phyloP scores from a whole-genome alignment of 1,139 yeast genomes.

The Magnusiomyces suaveolens region DNA sequence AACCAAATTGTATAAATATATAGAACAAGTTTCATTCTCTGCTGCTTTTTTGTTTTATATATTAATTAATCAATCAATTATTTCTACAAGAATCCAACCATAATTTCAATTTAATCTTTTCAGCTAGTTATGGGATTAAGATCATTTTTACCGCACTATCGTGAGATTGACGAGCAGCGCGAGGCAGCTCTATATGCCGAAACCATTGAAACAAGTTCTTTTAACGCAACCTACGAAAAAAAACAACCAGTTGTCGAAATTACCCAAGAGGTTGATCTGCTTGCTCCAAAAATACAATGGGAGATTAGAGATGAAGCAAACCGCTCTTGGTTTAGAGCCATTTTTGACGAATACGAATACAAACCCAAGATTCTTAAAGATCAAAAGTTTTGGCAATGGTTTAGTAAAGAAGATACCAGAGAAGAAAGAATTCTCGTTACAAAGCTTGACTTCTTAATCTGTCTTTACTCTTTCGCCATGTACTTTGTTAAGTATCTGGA shows the following conservation, averaged over 20 bases:
- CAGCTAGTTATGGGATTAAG: too few species aligned
- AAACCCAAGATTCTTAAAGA: slow-evolving; percentile 31
- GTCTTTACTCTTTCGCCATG: slow-evolving; percentile 50
- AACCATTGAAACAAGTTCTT: background rate
- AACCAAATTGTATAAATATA: too few species aligned
- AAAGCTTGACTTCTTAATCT: slow-evolving; percentile 53
- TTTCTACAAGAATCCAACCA: too few species aligned
- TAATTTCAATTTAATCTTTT: too few species aligned
- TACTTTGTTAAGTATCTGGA: slow-evolving; percentile 68
- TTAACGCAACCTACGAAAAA: background rate
- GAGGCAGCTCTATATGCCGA: background rate
- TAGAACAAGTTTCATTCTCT: too few species aligned
- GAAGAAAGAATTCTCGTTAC: slow-evolving; percentile 45
- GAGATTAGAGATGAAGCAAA: slow-evolving; percentile 38
- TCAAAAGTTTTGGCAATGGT: slow-evolving; percentile 47
- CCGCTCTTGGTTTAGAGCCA: slow-evolving; percentile 42
- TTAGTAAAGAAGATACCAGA: slow-evolving; percentile 46
- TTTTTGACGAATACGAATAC: slow-evolving; percentile 47
- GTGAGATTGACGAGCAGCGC: background rate
- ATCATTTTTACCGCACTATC: background rate
- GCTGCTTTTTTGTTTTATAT: too few species aligned
- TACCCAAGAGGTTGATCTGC: background rate
- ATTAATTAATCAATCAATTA: too few species aligned
- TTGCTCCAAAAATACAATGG: background rate
- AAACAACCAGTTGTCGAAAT: background rate